phyloP scores from a whole-genome alignment of 176 grass and related monocot species.

The Chrysopogon serrulatus region DNA sequence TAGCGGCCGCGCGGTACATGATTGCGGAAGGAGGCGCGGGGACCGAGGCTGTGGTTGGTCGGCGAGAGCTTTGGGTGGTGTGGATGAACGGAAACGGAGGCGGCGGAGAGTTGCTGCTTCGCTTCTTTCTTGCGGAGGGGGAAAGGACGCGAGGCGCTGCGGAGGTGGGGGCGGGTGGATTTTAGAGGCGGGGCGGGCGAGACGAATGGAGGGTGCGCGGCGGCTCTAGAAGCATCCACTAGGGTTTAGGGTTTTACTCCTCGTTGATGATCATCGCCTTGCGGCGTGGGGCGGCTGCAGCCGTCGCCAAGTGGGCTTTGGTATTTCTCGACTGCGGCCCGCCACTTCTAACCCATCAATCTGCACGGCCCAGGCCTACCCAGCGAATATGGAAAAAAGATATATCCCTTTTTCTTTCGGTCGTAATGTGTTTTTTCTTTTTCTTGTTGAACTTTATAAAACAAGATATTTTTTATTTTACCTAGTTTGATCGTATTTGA shows the following conservation, averaged over 20 bases:
- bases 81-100: not conserved
- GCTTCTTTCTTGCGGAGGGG: slow-evolving; percentile 29
- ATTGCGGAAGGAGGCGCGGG: not conserved
- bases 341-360: not conserved
- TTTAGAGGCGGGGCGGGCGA: slow-evolving; percentile 17
- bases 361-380: too few species aligned
- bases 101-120: not conserved
- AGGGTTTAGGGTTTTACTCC: slow-evolving; percentile 75
- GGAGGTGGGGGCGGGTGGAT: not conserved
- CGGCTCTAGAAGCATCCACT: slow-evolving; percentile 71
- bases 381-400: too few species aligned
- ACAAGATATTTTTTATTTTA: too few species aligned
- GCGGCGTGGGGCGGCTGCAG: not conserved
- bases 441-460: too few species aligned
- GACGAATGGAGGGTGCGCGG: slow-evolving; percentile 14
- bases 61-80: not conserved
- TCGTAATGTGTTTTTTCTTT: too few species aligned
- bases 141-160: not conserved
- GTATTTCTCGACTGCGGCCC: not conserved
- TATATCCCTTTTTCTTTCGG: too few species aligned
- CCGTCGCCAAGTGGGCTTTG: not conserved
- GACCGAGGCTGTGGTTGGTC: not conserved
- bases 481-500: too few species aligned
- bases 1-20: slow-evolving; percentile 72
- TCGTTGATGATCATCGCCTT: not conserved